Percentiles rank a stretch among this genome's conserved stretches.
Conservation (phyloP, 495 filamentous ascomycete genomes). For the Peziza echinospora region DNA sequence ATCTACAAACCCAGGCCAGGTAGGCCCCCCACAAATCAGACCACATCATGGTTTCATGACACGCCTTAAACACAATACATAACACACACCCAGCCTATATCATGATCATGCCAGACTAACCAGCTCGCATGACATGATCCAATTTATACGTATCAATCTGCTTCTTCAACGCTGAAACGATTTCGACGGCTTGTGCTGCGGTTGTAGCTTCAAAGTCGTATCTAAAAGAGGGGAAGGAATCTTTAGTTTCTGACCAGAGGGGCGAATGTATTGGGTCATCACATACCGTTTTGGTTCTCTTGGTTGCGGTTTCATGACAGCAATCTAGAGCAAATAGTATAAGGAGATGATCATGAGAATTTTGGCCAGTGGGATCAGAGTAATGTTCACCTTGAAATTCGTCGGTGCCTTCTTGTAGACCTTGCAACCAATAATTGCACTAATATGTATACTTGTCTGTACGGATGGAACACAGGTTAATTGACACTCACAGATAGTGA, state of each 20-base stretch:
- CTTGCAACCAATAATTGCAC: slow-evolving; percentile 81
- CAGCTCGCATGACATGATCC: slow-evolving; percentile 1
- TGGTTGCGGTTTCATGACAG: neutral
- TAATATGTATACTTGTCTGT: slow-evolving; percentile 83
- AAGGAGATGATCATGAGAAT: neutral
- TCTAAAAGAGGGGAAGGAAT: slow-evolving; percentile 16
- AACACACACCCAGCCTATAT: too few species aligned
- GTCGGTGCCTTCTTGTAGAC: slow-evolving; percentile 76
- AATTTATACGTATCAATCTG: slow-evolving; percentile 34
- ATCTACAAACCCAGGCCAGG: too few species aligned
- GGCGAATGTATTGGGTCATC: slow-evolving; percentile 1
- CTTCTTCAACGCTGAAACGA: slow-evolving; percentile 71
- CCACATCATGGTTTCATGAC: too few species aligned
- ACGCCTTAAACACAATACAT: too few species aligned
- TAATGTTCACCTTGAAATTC: too few species aligned
- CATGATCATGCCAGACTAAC: too few species aligned
- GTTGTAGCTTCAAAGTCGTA: slow-evolving; percentile 90
- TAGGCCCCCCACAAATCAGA: too few species aligned
- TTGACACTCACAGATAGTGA: too few species aligned
- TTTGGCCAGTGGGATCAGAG: slow-evolving; percentile 3
- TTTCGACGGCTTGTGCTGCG: slow-evolving; percentile 58
- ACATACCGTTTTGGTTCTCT: neutral
- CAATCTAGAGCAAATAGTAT: neutral
- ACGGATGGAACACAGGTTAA: too few species aligned
- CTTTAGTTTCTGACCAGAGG: neutral